Percentiles rank a stretch among this genome's conserved stretches.
Evolutionary conservation across 169 alveolate species (phyloP).

Genomic region (Besnoitia besnoiti): DNA sequence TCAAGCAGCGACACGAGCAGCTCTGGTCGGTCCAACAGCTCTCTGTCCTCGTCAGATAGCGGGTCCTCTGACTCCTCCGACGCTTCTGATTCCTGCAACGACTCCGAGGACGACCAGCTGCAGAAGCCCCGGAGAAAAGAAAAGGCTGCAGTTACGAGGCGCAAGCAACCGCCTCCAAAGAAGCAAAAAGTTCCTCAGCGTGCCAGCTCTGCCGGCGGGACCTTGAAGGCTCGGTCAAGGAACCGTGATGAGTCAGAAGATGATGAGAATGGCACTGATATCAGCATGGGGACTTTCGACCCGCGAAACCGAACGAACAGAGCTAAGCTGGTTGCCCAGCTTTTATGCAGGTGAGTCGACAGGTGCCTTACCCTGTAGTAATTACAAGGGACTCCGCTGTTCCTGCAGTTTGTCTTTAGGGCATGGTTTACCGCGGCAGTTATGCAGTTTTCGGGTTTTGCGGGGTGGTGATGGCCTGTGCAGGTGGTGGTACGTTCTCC

Average conservation of each 20-base stretch:
- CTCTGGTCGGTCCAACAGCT: conserved; percentile 58
- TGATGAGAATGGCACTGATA: conserved; percentile 71
- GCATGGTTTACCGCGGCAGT: background rate
- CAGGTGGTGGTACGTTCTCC: conserved; percentile 91
- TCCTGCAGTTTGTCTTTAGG: background rate
- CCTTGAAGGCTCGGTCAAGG: conserved; percentile 25
- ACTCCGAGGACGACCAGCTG: conserved; percentile 18
- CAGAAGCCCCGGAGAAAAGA: conserved; percentile 26
- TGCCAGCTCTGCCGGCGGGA: conserved; percentile 1
- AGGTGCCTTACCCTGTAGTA: background rate
- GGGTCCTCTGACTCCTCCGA: conserved; percentile 24
- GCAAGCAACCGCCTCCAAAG: conserved; percentile 33
- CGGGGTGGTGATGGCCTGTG: conserved; percentile 60
- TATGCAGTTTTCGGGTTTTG: background rate
- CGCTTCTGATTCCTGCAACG: conserved; percentile 12
- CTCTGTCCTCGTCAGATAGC: conserved; percentile 39
- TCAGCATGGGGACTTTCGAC: conserved; percentile 77
- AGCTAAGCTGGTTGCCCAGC: conserved; percentile 78
- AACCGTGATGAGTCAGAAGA: conserved; percentile 54
- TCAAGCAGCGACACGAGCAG: conserved; percentile 70
- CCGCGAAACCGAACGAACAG: conserved; percentile 73
- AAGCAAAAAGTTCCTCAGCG: conserved; percentile 18
- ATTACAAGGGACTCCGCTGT: background rate
- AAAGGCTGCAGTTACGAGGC: background rate
- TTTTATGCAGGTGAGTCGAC: conserved; percentile 65